phyloP scores from a whole-genome alignment of 306 rosid species.

The Biancaea sappan region DNA sequence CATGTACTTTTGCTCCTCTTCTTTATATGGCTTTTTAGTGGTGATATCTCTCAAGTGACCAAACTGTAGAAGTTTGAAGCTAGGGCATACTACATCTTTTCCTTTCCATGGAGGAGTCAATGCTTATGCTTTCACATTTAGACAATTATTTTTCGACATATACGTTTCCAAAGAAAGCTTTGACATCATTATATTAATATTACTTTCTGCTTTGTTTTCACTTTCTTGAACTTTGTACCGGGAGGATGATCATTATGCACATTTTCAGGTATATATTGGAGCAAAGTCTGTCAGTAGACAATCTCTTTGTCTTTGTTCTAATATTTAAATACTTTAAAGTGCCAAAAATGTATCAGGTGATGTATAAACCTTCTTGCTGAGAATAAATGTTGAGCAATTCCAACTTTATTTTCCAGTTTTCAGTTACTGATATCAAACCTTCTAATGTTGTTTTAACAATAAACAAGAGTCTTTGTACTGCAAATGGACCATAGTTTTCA shows the following conservation, averaged over 20 bases:
- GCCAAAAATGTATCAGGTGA: slow-evolving; percentile 81
- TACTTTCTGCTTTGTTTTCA: slow-evolving; percentile 2
- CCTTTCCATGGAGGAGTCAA: neutral
- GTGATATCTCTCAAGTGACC: slow-evolving; percentile 24
- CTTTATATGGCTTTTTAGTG: slow-evolving; percentile 21
- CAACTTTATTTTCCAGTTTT: slow-evolving; percentile 21
- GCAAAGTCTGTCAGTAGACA: slow-evolving; percentile 97
- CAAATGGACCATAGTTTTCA: slow-evolving; percentile 30
- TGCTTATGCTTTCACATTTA: neutral
- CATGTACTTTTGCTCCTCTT: neutral
- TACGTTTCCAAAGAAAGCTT: neutral
- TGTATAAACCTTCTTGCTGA: slow-evolving; percentile 26
- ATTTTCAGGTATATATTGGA: slow-evolving; percentile 79
- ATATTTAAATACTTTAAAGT: slow-evolving; percentile 92
- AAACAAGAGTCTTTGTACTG: neutral
- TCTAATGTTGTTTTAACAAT: slow-evolving; percentile 2
- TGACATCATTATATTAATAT: neutral
- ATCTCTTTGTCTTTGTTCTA: slow-evolving; percentile 89
- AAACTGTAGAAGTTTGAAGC: slow-evolving; percentile 21
- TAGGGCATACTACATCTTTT: neutral
- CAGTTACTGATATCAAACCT: slow-evolving; percentile 15
- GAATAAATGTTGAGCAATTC: slow-evolving; percentile 16
- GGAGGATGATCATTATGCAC: slow-evolving; percentile 22
- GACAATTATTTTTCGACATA: slow-evolving; percentile 9
- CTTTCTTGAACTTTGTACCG: slow-evolving; percentile 22